Percentiles rank a stretch among this genome's conserved stretches.
Conservation (phyloP, 495 filamentous ascomycete genomes). For the Xylaria scruposa region DNA sequence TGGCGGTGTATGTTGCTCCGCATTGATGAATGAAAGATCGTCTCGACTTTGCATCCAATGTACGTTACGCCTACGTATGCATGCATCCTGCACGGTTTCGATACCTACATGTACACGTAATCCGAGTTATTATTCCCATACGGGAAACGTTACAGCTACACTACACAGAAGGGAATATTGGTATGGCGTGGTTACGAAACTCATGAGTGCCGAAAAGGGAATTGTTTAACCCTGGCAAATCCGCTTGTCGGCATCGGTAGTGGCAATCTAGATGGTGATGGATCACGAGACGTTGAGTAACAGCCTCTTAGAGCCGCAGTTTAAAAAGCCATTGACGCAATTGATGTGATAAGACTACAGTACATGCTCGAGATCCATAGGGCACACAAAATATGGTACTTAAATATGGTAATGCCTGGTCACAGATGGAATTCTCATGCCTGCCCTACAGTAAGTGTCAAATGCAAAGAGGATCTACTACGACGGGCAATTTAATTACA, state of each 20-base stretch:
- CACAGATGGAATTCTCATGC: neutral
- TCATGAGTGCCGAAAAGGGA: constrained; percentile 10
- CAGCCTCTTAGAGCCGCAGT: constrained; percentile 8
- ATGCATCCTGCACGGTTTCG: constrained; percentile 14
- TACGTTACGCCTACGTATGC: constrained; percentile 10
- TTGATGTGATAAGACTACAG: constrained; percentile 6
- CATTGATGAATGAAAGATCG: constrained; percentile 17
- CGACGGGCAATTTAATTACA: neutral
- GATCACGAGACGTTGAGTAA: constrained; percentile 12
- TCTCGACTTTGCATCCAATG: neutral
- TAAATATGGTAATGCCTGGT: neutral
- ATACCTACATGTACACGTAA: constrained; percentile 2
- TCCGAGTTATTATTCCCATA: neutral
- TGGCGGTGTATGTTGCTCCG: constrained; percentile 20
- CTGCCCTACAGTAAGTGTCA: neutral
- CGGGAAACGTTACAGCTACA: neutral
- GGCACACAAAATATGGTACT: neutral
- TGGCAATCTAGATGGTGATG: constrained; percentile 11
- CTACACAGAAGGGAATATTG: neutral
- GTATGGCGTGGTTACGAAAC: neutral
- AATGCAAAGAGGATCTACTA: neutral
- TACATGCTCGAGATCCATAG: neutral
- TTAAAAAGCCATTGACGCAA: neutral
- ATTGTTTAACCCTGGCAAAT: constrained; percentile 1
- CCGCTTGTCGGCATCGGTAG: neutral